A percentile compares a stretch with the other conserved stretches of the same genome.
phyloP scores from a whole-genome alignment of 2,329 filamentous ascomycete genomes.

The Talaromyces sp. region DNA sequence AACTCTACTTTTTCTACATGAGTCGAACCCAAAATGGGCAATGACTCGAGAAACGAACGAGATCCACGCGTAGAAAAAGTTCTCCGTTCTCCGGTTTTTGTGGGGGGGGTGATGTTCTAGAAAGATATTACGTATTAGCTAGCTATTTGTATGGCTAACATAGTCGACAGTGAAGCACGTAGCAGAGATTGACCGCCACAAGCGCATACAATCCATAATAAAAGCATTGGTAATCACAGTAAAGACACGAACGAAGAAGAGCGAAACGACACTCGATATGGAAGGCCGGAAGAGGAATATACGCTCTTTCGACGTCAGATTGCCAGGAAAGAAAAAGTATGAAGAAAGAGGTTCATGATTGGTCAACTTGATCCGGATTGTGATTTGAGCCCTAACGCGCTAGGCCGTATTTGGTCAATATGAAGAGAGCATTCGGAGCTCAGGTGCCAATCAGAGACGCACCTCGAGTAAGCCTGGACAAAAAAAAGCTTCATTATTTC shows the following conservation, averaged over 20 bases:
- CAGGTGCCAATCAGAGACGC: neutral
- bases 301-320: neutral
- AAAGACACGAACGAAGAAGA: neutral
- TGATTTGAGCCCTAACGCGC: neutral
- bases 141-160: too few relatives aligned
- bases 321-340: neutral
- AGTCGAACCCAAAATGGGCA: constrained; percentile 2
- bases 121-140: too few relatives aligned
- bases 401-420: neutral
- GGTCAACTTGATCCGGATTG: neutral
- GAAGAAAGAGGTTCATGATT: neutral
- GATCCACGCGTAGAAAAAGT: neutral
- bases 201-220: neutral
- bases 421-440: neutral
- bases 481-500: neutral
- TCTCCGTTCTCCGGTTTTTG: neutral
- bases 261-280: neutral
- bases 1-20: neutral
- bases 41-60: constrained; percentile 1
- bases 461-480: neutral
- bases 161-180: too few relatives aligned
- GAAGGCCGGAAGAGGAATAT: neutral
- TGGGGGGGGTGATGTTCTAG: neutral
- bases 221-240: neutral
- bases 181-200: too few relatives aligned